Conservation (phyloP, 2,329 filamentous ascomycete species). For the Neurospora crassa region DNA sequence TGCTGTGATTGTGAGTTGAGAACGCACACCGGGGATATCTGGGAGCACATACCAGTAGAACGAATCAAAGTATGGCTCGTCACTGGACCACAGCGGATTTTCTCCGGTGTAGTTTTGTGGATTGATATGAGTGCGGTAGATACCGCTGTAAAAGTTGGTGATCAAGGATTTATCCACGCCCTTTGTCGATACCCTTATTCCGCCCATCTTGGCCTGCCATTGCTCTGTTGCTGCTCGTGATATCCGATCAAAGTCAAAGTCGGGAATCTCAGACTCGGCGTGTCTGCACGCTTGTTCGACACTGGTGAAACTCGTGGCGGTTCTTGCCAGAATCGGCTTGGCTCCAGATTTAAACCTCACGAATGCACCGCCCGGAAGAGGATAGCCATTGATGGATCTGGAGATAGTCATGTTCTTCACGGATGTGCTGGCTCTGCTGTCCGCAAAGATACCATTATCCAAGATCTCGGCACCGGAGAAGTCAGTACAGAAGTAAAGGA, state of each 20-base stretch:
- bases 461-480: constrained; percentile 49
- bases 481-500: constrained; percentile 57
- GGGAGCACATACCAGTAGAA: constrained; percentile 52
- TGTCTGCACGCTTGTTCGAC: constrained; percentile 55
- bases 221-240: constrained; percentile 40
- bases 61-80: constrained; percentile 64
- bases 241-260: constrained; percentile 51
- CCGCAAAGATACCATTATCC: constrained; percentile 52
- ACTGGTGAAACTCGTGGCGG: constrained; percentile 63
- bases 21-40: background rate
- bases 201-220: constrained; percentile 53
- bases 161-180: constrained; percentile 45
- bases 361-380: constrained; percentile 53
- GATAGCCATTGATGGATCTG: constrained; percentile 41
- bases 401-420: constrained; percentile 39
- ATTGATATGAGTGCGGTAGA: constrained; percentile 64
- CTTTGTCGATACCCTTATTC: constrained; percentile 43
- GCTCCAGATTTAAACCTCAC: constrained; percentile 45
- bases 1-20: constrained; percentile 23
- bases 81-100: constrained; percentile 56
- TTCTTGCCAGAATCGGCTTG: constrained; percentile 50
- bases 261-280: constrained; percentile 59
- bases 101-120: constrained; percentile 68
- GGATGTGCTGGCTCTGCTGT: constrained; percentile 41
- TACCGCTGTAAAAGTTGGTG: constrained; percentile 59